phyloP scores from a whole-genome alignment of 2,329 filamentous ascomycete genomes.

The Epichloe brachyelytri region DNA sequence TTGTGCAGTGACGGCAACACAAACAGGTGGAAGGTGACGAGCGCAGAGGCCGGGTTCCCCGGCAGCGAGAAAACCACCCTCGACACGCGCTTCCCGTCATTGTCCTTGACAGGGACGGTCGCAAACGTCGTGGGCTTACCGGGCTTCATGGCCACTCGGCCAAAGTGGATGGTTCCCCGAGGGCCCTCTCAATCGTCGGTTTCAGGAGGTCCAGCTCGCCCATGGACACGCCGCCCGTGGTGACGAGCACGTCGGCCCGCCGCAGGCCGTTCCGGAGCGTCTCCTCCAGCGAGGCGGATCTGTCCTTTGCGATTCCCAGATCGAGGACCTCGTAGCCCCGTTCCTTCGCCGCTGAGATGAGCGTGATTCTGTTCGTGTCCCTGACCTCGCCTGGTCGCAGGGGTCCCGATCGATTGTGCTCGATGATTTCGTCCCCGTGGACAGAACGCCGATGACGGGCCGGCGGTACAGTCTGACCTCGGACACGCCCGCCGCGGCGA shows the following conservation, averaged over 20 bases:
- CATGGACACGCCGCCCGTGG: conserved; percentile 93
- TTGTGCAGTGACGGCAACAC: conserved; percentile 78
- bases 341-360: conserved; percentile 63
- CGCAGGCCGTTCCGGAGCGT: conserved; percentile 64
- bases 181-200: conserved; percentile 78
- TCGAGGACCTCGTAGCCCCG: conserved; percentile 73
- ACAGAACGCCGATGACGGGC: conserved; percentile 74
- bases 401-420: conserved; percentile 48
- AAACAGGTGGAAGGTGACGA: conserved; percentile 90
- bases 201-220: conserved; percentile 94
- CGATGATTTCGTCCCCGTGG: conserved; percentile 87
- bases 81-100: conserved; percentile 40
- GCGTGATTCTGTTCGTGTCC: conserved; percentile 82
- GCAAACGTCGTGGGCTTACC: conserved; percentile 97
- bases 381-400: conserved; percentile 74
- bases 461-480: conserved; percentile 61
- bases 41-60: conserved; percentile 83
- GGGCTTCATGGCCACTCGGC: conserved; percentile 93
- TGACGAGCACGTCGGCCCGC: conserved; percentile 70
- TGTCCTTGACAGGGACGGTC: conserved; percentile 58
- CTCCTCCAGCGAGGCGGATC: conserved; percentile 60
- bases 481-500: conserved; percentile 69
- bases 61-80: conserved; percentile 82
- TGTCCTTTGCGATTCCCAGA: conserved; percentile 71
- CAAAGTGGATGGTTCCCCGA: conserved; percentile 95